These are phyloP conservation scores for Hymenoscyphus occultus DNA, from an alignment of 2,329 filamentous ascomycete genomes.

Conservation along the genomic window DNA sequence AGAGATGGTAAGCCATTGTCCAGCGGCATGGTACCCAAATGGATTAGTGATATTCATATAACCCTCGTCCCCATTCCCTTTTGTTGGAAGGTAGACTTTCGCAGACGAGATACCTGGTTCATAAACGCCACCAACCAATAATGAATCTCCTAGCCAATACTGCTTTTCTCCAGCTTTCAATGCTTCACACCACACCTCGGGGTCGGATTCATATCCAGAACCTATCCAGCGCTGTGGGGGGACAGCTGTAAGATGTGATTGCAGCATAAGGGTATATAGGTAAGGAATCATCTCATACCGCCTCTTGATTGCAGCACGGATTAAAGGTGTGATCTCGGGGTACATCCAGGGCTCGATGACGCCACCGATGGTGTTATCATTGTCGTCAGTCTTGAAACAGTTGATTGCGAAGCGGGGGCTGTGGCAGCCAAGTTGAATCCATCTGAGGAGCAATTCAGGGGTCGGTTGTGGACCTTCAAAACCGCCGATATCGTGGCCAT, in stretches of 20 bases:
- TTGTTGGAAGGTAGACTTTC: conserved; percentile 58
- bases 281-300: conserved; percentile 72
- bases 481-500: conserved; percentile 72
- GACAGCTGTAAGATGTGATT: conserved; percentile 57
- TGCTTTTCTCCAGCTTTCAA: conserved; percentile 65
- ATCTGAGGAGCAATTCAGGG: conserved; percentile 68
- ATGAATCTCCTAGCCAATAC: conserved; percentile 67
- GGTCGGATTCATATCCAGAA: conserved; percentile 67
- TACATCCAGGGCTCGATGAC: conserved; percentile 81
- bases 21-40: conserved; percentile 53
- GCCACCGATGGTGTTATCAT: conserved; percentile 65
- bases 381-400: conserved; percentile 69
- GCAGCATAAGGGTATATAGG: conserved; percentile 62
- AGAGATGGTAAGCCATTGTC: conserved; percentile 50
- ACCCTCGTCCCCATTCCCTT: conserved; percentile 46
- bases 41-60: conserved; percentile 62
- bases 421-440: conserved; percentile 70
- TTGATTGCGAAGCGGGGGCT: conserved; percentile 73
- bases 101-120: conserved; percentile 53
- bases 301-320: conserved; percentile 65
- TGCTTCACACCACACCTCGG: conserved; percentile 60
- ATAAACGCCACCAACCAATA: conserved; percentile 67
- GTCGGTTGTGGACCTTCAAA: conserved; percentile 72
- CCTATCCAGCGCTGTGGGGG: conserved; percentile 71
- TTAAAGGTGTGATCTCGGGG: conserved; percentile 58